Evolutionary conservation across 306 rosid species (phyloP).

Genomic region (Citrullus mucosospermus): DNA sequence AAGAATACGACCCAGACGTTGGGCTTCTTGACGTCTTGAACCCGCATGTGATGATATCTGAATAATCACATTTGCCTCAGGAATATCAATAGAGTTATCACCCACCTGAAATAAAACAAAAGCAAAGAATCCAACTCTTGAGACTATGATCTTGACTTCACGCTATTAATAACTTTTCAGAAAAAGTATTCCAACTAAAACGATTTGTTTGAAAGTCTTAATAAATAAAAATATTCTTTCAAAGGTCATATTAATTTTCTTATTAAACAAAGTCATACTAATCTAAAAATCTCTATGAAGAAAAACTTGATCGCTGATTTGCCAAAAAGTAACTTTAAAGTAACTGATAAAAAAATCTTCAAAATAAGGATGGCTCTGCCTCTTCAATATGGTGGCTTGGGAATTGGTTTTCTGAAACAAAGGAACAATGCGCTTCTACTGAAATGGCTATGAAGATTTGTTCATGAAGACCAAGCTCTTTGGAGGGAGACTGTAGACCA

Average conservation of each 20-base stretch:
- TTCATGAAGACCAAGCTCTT: too few species aligned
- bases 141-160: not conserved
- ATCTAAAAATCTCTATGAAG: not conserved
- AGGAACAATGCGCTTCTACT: too few species aligned
- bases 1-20: constrained; percentile 97
- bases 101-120: constrained; percentile 58
- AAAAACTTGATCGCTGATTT: not conserved
- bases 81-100: constrained; percentile 92
- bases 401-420: too few species aligned
- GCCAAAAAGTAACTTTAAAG: not conserved
- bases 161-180: not conserved
- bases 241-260: not conserved
- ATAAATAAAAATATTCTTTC: not conserved
- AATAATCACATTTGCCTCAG: constrained; percentile 94
- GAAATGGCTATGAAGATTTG: too few species aligned
- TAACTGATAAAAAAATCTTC: not conserved
- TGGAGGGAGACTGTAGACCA: too few species aligned
- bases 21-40: constrained; percentile 99
- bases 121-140: not conserved
- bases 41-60: constrained; percentile 99
- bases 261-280: too few species aligned
- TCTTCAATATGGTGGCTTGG: too few species aligned
- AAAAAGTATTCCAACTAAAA: too few species aligned
- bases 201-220: not conserved
- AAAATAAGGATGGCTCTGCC: not conserved